Evolutionary conservation across 805 yeast genomes (phyloP).

Genomic region (Candida rishiriensis): DNA sequence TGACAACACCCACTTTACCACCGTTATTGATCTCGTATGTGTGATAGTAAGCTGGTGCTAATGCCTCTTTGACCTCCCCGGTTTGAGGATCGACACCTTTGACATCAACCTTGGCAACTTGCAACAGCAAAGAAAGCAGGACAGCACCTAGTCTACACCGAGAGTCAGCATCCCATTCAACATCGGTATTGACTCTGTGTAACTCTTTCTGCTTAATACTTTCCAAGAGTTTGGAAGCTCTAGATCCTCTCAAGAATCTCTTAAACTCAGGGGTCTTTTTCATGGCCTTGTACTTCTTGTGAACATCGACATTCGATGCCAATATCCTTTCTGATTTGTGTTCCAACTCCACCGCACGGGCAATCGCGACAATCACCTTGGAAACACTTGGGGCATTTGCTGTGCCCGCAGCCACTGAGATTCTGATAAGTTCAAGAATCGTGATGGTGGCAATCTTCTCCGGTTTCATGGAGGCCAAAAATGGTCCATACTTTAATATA

Average conservation of each 20-base stretch:
- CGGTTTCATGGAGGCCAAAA: constrained; percentile 63
- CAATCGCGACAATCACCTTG: constrained; percentile 74
- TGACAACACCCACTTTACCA: constrained; percentile 74
- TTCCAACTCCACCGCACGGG: constrained; percentile 81
- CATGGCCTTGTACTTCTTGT: constrained; percentile 48
- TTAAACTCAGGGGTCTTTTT: constrained; percentile 41
- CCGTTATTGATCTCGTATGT: constrained; percentile 80
- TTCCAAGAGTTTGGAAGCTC: constrained; percentile 24
- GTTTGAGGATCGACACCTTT: constrained; percentile 79
- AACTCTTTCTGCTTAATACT: constrained; percentile 21
- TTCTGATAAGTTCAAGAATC: constrained; percentile 72
- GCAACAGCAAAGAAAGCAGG: constrained; percentile 66
- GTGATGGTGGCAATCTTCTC: constrained; percentile 82
- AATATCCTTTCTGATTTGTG: constrained; percentile 66
- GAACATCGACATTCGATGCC: constrained; percentile 50
- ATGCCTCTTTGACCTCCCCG: constrained; percentile 57
- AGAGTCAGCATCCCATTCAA: constrained; percentile 29
- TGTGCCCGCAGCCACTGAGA: constrained; percentile 70
- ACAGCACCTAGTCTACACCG: constrained; percentile 77
- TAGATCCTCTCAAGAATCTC: constrained; percentile 32
- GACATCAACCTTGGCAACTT: constrained; percentile 79
- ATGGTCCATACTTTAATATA: constrained; percentile 70
- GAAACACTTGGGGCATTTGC: constrained; percentile 82
- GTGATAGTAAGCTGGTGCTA: constrained; percentile 88
- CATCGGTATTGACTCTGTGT: constrained; percentile 2